Evolutionary conservation across 140 eudicot genomes (phyloP), one percentile per base, ranked within the genome.

Genomic region (Cichorium intybus): DNA sequence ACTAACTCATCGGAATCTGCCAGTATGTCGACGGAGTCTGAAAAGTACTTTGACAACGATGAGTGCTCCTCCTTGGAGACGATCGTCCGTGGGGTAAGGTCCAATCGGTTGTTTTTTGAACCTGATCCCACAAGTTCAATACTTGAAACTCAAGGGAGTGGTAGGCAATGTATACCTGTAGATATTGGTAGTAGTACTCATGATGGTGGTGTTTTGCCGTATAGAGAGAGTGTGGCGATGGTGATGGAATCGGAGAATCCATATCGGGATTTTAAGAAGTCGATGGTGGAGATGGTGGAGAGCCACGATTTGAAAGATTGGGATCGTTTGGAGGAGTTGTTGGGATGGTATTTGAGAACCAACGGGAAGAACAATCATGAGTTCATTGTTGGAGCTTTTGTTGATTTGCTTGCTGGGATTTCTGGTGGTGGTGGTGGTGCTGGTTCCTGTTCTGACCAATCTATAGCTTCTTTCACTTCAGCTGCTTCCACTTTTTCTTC

Each of bases 211-310:
- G 62, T 6, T 34, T 17, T 71, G 67, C 77, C 81, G 41, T 78
- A 75, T 47, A 65, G 78, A 50, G 83, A 82, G 71, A 77, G 96
- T 46, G 88, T 84, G 62, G 81, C 64, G 45, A 34, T 84, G 59
- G 93, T 77, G 12, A 56, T 90, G 88, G 96, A 90, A 12, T 84
- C 96, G 1, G 82, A 71, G 3, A 76, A 90, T 64, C 96, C 97
- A 5, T 87, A 87, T 5, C 17, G 7, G 24, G 97, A 90, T 71
- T 90, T 90, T 75, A 90, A 80, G 88, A 76, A 67, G 17, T 90
- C 97, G 12, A 90, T 90, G 97, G 65, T 70, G 62, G 97, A 90
- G 63, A 90, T 90, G 97, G 86, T 90, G 81, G 87, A 82, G 81
- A 75, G 64, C 23, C 79, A 81, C 37, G 85, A 75, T 2, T 43